Evolutionary conservation across 1,284 basidiomycete genomes (phyloP).

Genomic region (Lignosus rhinocerotis): DNA sequence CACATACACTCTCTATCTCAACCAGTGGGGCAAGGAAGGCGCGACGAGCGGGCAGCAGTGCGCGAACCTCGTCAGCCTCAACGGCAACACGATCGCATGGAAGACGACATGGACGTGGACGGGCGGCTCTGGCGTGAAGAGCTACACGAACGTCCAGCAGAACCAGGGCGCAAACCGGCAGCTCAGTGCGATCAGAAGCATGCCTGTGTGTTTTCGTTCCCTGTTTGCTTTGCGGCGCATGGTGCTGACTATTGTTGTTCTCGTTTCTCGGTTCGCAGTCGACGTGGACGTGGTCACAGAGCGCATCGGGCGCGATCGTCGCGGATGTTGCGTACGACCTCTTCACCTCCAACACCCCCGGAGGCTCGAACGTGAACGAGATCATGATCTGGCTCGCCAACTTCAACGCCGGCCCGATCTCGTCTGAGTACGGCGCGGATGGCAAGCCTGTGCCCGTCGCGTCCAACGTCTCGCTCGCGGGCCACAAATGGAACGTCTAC

Average conservation of each 20-base stretch:
- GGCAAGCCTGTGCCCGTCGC: constrained; percentile 51
- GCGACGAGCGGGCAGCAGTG: constrained; percentile 58
- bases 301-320: constrained; percentile 35
- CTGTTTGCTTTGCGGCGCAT: constrained; percentile 11
- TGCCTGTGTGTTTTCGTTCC: constrained; percentile 45
- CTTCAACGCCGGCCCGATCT: constrained; percentile 59
- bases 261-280: constrained; percentile 32
- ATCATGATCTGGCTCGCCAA: constrained; percentile 72
- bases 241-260: neutral
- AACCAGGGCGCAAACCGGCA: constrained; percentile 53
- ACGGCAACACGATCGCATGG: constrained; percentile 51
- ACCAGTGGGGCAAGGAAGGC: constrained; percentile 52
- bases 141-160: constrained; percentile 58
- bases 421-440: constrained; percentile 43
- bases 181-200: constrained; percentile 52
- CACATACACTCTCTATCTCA: constrained; percentile 47
- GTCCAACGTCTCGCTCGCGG: constrained; percentile 46
- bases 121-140: constrained; percentile 56
- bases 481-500: constrained; percentile 60
- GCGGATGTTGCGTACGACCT: constrained; percentile 63
- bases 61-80: constrained; percentile 47
- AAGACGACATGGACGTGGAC: constrained; percentile 55
- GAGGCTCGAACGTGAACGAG: constrained; percentile 56
- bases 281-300: constrained; percentile 46
- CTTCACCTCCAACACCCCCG: constrained; percentile 55